Conservation (phyloP, 495 filamentous ascomycete genomes). For the Apodospora peruviana region DNA sequence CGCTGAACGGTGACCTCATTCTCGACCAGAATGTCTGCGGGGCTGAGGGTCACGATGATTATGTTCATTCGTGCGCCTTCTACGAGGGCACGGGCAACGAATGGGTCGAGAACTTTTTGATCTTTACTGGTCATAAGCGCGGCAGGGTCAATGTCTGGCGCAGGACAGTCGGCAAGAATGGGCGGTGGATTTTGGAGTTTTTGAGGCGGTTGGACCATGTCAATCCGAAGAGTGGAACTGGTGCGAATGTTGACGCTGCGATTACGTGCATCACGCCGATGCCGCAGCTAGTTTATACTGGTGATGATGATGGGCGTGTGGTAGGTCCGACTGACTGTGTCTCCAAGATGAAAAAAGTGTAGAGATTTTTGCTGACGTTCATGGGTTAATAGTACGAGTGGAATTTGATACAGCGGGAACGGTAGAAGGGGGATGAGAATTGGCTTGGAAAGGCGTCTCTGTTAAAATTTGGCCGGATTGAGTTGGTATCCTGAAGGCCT, state of each 20-base stretch:
- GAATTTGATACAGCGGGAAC: constrained; percentile 70
- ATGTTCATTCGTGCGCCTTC: constrained; percentile 75
- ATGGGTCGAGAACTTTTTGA: constrained; percentile 80
- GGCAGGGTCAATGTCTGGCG: constrained; percentile 78
- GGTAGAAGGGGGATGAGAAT: too few species aligned
- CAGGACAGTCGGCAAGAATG: constrained; percentile 37
- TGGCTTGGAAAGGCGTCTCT: too few species aligned
- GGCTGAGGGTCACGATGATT: constrained; percentile 51
- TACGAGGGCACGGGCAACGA: constrained; percentile 91
- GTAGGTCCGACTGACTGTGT: constrained; percentile 32
- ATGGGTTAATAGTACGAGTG: constrained; percentile 68
- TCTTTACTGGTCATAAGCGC: constrained; percentile 81
- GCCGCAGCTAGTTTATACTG: constrained; percentile 81
- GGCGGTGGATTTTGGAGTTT: constrained; percentile 45
- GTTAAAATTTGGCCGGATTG: too few species aligned
- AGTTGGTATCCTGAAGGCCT: too few species aligned
- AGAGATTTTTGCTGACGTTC: constrained; percentile 12
- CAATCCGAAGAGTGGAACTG: constrained; percentile 65
- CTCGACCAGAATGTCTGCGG: constrained; percentile 75
- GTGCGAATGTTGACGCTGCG: constrained; percentile 69
- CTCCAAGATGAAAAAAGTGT: neutral
- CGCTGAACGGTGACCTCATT: constrained; percentile 77
- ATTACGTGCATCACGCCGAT: constrained; percentile 86
- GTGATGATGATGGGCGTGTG: constrained; percentile 84
- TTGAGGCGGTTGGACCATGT: constrained; percentile 80